phyloP scores from a whole-genome alignment of 192 early-diverging fungal species.

The Thoreauomyces humboldtii region DNA sequence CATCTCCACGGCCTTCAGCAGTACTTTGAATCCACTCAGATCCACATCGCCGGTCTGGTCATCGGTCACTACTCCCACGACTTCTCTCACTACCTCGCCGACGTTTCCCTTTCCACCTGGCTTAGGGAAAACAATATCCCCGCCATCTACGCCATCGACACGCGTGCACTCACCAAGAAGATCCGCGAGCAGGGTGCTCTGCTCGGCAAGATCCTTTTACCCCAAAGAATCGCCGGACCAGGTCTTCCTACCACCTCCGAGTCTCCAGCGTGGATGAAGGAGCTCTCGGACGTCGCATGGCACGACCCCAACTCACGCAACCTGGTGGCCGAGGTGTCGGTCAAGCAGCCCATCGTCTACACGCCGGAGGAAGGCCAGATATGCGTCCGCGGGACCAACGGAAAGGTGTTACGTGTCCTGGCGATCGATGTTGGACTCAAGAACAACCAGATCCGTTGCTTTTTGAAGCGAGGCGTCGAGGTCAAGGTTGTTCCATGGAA shows the following conservation, averaged over 20 bases:
- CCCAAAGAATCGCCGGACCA: too few species aligned
- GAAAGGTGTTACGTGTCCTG: conserved; percentile 78
- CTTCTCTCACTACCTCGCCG: conserved; percentile 93
- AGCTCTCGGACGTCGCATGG: conserved; percentile 82
- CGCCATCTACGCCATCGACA: conserved; percentile 89
- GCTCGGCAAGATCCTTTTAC: conserved; percentile 61
- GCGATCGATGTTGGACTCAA: conserved; percentile 99
- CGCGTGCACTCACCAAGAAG: conserved; percentile 81
- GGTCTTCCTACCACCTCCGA: too few species aligned
- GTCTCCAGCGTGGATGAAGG: conserved; percentile 53
- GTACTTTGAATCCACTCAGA: conserved; percentile 78
- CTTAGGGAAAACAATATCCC: conserved; percentile 79
- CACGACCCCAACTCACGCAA: conserved; percentile 90
- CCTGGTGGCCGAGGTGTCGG: conserved; percentile 93
- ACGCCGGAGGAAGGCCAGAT: conserved; percentile 26
- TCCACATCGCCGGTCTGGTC: conserved; percentile 84
- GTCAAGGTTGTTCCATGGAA: conserved; percentile 95
- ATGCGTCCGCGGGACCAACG: conserved; percentile 48
- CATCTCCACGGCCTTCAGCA: conserved; percentile 80
- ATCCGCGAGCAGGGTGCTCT: conserved; percentile 85
- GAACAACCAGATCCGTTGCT: conserved; percentile 98
- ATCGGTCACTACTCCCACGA: conserved; percentile 88
- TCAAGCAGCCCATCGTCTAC: conserved; percentile 75
- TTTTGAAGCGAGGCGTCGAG: conserved; percentile 91
- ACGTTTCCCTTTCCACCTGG: conserved; percentile 88